Percentiles rank a stretch among this genome's conserved stretches.
Evolutionary conservation across 495 filamentous ascomycete genomes (phyloP).

Genomic region (Lepidopterella palustris): DNA sequence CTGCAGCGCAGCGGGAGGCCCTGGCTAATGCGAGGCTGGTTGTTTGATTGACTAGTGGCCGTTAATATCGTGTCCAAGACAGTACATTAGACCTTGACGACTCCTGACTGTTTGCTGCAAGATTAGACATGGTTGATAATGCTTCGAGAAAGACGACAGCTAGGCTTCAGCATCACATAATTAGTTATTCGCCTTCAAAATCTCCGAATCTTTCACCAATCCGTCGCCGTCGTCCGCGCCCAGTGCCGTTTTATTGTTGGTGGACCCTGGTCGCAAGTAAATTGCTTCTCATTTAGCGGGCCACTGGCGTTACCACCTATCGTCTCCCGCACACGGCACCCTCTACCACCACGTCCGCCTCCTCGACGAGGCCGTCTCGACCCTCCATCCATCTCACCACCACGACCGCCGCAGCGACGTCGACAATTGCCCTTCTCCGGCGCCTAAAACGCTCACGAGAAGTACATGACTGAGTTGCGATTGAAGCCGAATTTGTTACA

Average conservation of each 20-base stretch:
- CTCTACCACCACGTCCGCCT: background rate
- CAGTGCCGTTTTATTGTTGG: background rate
- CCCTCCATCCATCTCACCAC: constrained; percentile 7
- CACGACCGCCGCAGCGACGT: constrained; percentile 26
- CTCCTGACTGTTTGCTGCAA: no score
- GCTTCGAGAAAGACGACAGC: no score
- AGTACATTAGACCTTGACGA: no score
- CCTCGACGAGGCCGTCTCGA: background rate
- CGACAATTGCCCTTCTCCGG: constrained; percentile 21
- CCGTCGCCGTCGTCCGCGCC: background rate
- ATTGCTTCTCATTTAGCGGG: background rate
- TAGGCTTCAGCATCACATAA: no score
- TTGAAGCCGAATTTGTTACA: background rate
- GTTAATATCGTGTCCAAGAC: background rate
- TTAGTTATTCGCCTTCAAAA: background rate
- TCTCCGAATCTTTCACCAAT: background rate
- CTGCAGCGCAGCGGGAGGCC: background rate
- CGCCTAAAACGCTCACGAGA: constrained; percentile 13
- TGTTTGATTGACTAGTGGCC: background rate
- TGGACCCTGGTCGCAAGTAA: background rate
- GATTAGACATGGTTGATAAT: no score
- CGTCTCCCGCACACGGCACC: background rate
- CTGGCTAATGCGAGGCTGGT: background rate
- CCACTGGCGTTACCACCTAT: background rate
- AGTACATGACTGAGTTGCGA: background rate